Conservation (phyloP, 202 grass and related monocot genomes). For the Brachypodium distachyon region DNA sequence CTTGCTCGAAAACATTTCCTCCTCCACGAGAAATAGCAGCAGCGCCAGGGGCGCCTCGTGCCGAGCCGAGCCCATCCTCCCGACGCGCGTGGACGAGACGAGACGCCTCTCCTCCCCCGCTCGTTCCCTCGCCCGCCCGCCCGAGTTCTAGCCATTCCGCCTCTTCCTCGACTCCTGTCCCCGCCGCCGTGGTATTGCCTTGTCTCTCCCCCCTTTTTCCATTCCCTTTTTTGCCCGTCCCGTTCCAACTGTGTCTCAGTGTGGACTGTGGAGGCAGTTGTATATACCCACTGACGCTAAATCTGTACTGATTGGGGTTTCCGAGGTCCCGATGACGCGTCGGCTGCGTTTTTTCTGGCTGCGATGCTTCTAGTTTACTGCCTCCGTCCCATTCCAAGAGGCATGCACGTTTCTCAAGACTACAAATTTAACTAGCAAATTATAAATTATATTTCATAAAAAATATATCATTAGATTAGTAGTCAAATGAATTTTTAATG, state of each 20-base stretch:
- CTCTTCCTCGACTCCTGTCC: background rate
- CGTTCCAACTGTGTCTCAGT: background rate
- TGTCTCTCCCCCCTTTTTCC: background rate
- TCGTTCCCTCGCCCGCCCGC: background rate
- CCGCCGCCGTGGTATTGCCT: constrained; percentile 7
- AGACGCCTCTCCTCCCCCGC: background rate
- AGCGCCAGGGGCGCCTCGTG: constrained; percentile 6
- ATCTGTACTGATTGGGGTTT: background rate
- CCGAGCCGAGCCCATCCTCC: too few species aligned
- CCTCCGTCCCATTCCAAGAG: too few species aligned
- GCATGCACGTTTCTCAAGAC: too few species aligned
- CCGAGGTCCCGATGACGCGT: background rate
- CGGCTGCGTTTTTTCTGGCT: background rate
- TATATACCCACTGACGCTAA: background rate
- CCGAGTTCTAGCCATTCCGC: too few species aligned
- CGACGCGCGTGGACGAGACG: background rate
- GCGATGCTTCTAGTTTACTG: background rate
- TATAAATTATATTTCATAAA: too few species aligned
- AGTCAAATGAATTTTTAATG: too few species aligned
- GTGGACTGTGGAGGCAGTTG: too few species aligned
- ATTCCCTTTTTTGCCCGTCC: background rate
- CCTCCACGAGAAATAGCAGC: background rate
- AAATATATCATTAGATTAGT: too few species aligned
- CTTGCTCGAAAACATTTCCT: background rate
- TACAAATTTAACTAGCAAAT: too few species aligned